Base-by-base conservation (phyloP, 1,284 basidiomycete genomes). In the Malassezia yamatoensis region DNA sequence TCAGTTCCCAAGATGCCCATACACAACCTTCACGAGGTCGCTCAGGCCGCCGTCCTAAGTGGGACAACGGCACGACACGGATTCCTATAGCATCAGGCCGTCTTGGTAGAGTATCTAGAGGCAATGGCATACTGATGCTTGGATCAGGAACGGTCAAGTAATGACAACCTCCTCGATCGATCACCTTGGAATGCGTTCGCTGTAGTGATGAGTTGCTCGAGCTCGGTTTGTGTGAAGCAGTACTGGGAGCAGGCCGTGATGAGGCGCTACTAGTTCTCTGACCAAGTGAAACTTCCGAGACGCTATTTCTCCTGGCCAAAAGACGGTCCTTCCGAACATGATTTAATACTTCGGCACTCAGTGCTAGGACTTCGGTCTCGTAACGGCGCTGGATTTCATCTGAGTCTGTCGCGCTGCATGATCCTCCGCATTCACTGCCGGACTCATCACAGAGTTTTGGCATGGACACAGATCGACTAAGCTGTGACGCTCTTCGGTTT, bases 61-160 rank as follows among this genome's bases (percentile, higher is more conserved):
- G 64, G 3, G 67, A 66, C 41, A 73, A 49, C 13, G 69, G 70
- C 9, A 72, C 70, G 18, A 73, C 67, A 6, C 59, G 49, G 7
- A 67, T 58, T 24, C 70, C 70, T 24, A 61, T 57, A 0, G 69
- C 70, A 47, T 73, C 70, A 1, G 70, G 70, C 33, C 66, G 63
- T 15, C 68, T 66, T 10, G 70, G 70, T 32, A 72, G 59, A 46
- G 51, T 62, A 10, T 61, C 65, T 38, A 55, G 61, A 29, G 69
- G 69, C n/a, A 44, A 55, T 5, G 69, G 69, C 39, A 69, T 63
- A 58, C 67, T 67, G 33, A 69, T 53, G 29, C 51, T 54, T 10
- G 68, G 61, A 34, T 71, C 62, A 16, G 36, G 51, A 12, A 46
- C 35, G 15, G 39, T 36, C 41, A 21, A 9, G n/a, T 35, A 21